Base-by-base conservation (phyloP, 164 flowering plant species). In the Malania oleifera region DNA sequence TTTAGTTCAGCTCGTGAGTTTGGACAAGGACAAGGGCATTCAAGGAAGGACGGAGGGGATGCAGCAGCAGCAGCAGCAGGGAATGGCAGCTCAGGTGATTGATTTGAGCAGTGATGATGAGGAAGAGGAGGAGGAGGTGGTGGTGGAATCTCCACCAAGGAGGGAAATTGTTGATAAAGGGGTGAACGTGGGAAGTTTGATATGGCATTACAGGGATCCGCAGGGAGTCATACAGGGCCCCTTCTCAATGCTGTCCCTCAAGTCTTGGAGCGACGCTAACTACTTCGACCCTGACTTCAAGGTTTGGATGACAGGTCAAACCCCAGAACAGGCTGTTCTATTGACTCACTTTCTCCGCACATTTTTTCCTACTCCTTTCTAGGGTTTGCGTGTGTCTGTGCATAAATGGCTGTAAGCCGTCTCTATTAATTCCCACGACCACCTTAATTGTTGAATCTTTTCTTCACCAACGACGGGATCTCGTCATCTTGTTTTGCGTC, bases 151-250 rank as follows among this genome's bases (percentile, higher is more conserved):
- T n/a, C n/a, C n/a, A n/a, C n/a, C n/a, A 3, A 43, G 10, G 22
- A 43, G 14, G 18, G 39, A 45, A 39, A 61, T 1, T 12, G 26
- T 4, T 37, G 59, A 12, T 29, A 43, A 23, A 19, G n/a, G n/a
- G n/a, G n/a, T n/a, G n/a, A 23, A 61, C 3, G 39, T 34, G 1
- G 59, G 17, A 19, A 41, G 61, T 38, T 34, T 50, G 41, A 39
- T 61, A 12, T 76, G 80, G 80, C 38, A 65, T 60, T 77, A 77
- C 43, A 7, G 12, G 48, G 81, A 77, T 64, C 81, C 81, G 1
- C 74, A 71, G 13, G 81, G 74, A n/a, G 52, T 60, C 1, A 19
- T 46, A 22, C 81, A 69, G 39, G 81, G 81, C 1, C 81, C 81
- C 2, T 71, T 73, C 44, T 45, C 78, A 1, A 35, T 71, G 14